Conservation (phyloP, 352 stramenopile species). For the Pythium periplocum region DNA sequence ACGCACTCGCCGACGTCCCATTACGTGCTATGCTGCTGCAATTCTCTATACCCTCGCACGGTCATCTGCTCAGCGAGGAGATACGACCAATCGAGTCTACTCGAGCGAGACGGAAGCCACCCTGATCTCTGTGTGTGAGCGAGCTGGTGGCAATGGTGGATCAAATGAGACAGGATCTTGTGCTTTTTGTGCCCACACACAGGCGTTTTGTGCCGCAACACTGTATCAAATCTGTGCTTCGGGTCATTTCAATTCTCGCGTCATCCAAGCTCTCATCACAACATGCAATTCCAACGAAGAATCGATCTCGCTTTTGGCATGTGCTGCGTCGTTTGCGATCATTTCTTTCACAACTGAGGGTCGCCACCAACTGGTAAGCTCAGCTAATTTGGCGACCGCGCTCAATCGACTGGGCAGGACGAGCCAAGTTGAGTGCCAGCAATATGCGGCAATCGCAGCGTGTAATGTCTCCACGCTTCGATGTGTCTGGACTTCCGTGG, state of each 20-base stretch:
- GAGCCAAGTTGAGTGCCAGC: conserved; percentile 71
- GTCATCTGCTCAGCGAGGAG: conserved; percentile 45
- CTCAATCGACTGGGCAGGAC: conserved; percentile 68
- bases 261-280: conserved; percentile 59
- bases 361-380: conserved; percentile 42
- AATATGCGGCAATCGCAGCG: conserved; percentile 72
- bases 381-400: conserved; percentile 44
- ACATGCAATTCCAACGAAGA: conserved; percentile 74
- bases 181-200: conserved; percentile 26
- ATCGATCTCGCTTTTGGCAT: conserved; percentile 58
- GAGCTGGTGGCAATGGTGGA: conserved; percentile 4
- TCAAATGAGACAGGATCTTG: not conserved
- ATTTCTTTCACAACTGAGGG: conserved; percentile 67
- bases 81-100: conserved; percentile 40
- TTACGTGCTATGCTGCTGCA: conserved; percentile 42
- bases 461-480: conserved; percentile 67
- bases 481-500: conserved; percentile 66
- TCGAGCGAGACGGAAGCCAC: conserved; percentile 31
- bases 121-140: conserved; percentile 48
- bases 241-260: conserved; percentile 31
- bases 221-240: conserved; percentile 74
- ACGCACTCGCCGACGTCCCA: conserved; percentile 30
- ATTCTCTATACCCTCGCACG: conserved; percentile 49
- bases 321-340: conserved; percentile 72
- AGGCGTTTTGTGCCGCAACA: conserved; percentile 69